Evolutionary conservation across 2,329 filamentous ascomycete species (phyloP), one percentile per base, ranked within the genome.

Genomic region (Fusarium circinatum): DNA sequence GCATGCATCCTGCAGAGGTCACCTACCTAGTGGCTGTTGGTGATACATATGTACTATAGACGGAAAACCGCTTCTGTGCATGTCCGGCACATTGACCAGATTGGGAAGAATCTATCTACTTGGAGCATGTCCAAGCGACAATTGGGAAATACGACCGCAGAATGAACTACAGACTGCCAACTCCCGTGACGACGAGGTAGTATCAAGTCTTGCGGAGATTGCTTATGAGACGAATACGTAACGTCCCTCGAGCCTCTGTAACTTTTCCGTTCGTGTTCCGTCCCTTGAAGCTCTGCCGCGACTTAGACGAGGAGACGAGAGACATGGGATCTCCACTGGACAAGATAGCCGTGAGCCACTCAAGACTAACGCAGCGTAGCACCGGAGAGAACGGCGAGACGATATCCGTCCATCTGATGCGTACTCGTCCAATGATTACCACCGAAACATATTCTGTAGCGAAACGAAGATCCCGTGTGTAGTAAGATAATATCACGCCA

Each of bases 171-270:
- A 30, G 38, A 30, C 28, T n/a, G 22, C 24, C 34, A 26, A 28
- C 45, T 36, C 45, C 41, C 34, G 45, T 57, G 54, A 68, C 51
- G 55, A 70, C 61, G 52, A 71, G 39, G 57, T 71, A 60, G 62
- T 62, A 36, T n/a, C 26, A n/a, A 26, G 24, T 28, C 34, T 36
- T 48, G 61, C 57, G 70, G 71, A 73, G 65, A 74, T 73, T 71
- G 34, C 70, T 42, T 56, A 41, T 51, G 58, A 68, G 63, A 49
- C 39, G 48, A 45, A 71, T 57, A 73, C 65, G 70, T 73, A 66
- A 70, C 56, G 34, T 56, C 28, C 32, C 39, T 28, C 18, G 42
- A 59, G 42, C 22, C 56, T 58, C n/a, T 58, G 24, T 49, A 38
- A 59, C 56, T 38, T 38, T 51, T 36, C 42, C 56, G 56, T 39